Base-by-base conservation (phyloP, 78 protist genomes). In the Monosiga brevicollis region DNA sequence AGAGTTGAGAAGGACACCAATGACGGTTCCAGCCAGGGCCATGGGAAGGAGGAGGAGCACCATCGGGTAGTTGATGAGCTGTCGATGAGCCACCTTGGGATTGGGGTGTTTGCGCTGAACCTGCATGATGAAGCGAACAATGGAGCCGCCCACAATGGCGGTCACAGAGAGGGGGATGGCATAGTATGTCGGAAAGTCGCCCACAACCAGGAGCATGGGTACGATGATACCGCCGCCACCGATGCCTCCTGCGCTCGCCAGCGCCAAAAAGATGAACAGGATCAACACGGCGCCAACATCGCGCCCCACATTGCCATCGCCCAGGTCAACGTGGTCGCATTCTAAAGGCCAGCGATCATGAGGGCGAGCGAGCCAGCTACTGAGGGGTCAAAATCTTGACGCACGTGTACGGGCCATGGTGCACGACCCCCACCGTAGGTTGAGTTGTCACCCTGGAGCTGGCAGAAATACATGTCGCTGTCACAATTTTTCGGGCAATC, bases 181-280 rank as follows among this genome's bases (percentile, higher is more conserved):
- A n/a, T 39, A 43, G 38, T 83, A 43, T 20, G 79, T 72, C 26
- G 24, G 73, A 42, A 87, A 89, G 32, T 42, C 84, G n/a, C 34
- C 35, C 29, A 78, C 34, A 39, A 72, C 37, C 54, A 49, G 35
- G n/a, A 84, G 49, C 71, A 90, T 49, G 24, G 93, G 93, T 32
- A 90, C 88, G 23, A 85, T 82, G 40, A 90, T 41, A 36, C 93
- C 90, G 22, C 93, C 93, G 9, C 93, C 93, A 1, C 93, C 93
- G 29, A 87, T 34, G 1, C 93, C 93, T 32, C 87, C 87, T 0
- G 82, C 86, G 1, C 36, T 1, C 37, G 77, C 15, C 77, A 49
- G 6, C 29, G 29, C 62, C 62, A 49, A 15, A 15, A 49, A 49
- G 29, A 49, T 15, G 15, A 49, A 49, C 62, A 49, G 62, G 62